Evolutionary conservation across 768 basidiomycete genomes (phyloP).

Genomic region (Steccherinum ochraceum): DNA sequence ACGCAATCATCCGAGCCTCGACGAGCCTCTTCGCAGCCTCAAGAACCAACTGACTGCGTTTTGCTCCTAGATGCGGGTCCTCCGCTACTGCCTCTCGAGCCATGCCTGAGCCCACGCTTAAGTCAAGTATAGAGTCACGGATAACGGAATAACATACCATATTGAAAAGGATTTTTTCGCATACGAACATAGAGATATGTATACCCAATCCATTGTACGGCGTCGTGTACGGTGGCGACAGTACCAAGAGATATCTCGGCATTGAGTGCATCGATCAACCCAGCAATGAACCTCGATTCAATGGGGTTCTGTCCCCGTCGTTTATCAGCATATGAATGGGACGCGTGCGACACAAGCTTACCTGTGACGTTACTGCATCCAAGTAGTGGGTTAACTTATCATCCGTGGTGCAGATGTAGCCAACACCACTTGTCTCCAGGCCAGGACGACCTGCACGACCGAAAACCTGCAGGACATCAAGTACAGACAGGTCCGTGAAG

Average conservation of each 20-base stretch:
- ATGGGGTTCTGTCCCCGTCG: conserved; percentile 92
- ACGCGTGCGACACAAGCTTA: conserved; percentile 29
- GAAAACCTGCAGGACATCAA: conserved; percentile 97
- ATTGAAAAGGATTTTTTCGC: conserved; percentile 83
- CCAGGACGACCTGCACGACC: conserved; percentile 91
- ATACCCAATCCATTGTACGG: conserved; percentile 91
- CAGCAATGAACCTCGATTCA: conserved; percentile 89
- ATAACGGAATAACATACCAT: conserved; percentile 42
- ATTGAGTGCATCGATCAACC: conserved; percentile 88
- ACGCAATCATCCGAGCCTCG: conserved; percentile 75
- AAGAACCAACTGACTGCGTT: conserved; percentile 61
- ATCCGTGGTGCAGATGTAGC: conserved; percentile 91
- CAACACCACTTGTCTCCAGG: conserved; percentile 88
- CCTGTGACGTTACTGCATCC: conserved; percentile 82
- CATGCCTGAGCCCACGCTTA: conserved; percentile 48
- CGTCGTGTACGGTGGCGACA: conserved; percentile 81
- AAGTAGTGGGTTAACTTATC: conserved; percentile 93
- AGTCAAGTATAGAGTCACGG: conserved; percentile 2
- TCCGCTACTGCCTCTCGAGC: conserved; percentile 57
- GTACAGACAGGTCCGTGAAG: conserved; percentile 87
- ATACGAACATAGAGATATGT: conserved; percentile 96
- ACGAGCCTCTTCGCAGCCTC: conserved; percentile 63
- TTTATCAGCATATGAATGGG: conserved; percentile 7
- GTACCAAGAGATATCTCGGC: conserved; percentile 95
- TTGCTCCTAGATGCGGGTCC: conserved; percentile 68